Evolutionary conservation across 805 yeast genomes (phyloP).

Genomic region (Yarrowia osloensis): DNA sequence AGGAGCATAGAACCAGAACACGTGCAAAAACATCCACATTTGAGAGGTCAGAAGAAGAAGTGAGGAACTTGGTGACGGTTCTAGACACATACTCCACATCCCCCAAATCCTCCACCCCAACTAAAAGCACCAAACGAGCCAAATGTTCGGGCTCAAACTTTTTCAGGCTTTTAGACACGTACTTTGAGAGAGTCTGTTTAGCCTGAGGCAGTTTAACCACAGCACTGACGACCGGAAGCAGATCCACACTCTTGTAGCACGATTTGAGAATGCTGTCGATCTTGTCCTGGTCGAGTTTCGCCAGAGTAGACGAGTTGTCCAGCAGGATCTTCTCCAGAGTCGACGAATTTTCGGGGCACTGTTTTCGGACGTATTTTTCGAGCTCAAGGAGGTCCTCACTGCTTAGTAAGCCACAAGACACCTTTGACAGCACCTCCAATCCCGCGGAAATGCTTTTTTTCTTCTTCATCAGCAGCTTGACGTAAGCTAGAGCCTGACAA

Average conservation of each 20-base stretch:
- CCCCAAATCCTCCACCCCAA: background rate
- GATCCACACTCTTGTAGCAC: constrained; percentile 3
- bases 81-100: background rate
- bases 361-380: constrained; percentile 12
- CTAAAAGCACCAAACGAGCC: background rate
- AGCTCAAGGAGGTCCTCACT: background rate
- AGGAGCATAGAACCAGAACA: background rate
- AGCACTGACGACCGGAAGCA: background rate
- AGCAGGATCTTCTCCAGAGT: background rate
- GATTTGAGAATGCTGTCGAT: constrained; percentile 3
- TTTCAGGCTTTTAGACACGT: background rate
- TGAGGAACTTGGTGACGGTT: background rate
- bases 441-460: background rate
- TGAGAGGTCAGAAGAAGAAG: background rate
- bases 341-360: constrained; percentile 6
- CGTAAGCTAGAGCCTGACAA: constrained; percentile 1
- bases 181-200: background rate
- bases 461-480: background rate
- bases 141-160: constrained; percentile 1
- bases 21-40: background rate
- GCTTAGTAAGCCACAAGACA: background rate
- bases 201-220: background rate
- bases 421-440: background rate
- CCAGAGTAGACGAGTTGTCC: background rate
- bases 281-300: background rate